These are phyloP conservation scores for Pseudocercospora eumusae DNA, from an alignment of 2,329 filamentous ascomycete species.

Conservation along the genomic window DNA sequence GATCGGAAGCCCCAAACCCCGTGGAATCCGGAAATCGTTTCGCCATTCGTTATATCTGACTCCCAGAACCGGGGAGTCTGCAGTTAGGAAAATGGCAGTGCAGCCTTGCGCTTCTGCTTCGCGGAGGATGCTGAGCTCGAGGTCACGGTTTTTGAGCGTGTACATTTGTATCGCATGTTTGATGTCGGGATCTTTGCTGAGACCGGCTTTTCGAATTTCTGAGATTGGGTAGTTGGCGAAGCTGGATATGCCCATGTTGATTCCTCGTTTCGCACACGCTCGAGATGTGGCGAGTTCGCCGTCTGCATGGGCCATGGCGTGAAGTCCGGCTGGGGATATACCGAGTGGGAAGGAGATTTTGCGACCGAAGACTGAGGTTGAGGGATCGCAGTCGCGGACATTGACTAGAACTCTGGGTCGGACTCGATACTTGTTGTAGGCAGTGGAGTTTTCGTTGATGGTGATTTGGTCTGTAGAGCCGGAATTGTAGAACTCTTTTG, in stretches of 20 bases:
- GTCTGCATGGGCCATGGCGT: constrained; percentile 53
- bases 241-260: constrained; percentile 53
- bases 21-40: constrained; percentile 50
- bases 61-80: constrained; percentile 58
- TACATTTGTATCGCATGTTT: constrained; percentile 59
- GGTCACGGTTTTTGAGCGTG: constrained; percentile 54
- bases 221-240: constrained; percentile 51
- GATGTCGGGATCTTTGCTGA: constrained; percentile 41
- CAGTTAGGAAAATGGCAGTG: constrained; percentile 57
- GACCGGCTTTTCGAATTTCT: constrained; percentile 46
- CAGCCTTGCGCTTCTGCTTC: constrained; percentile 46
- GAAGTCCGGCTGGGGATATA: constrained; percentile 55
- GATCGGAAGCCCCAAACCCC: constrained; percentile 30
- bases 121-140: constrained; percentile 44
- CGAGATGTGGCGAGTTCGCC: constrained; percentile 54
- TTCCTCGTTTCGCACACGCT: constrained; percentile 47
- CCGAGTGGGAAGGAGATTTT: constrained; percentile 52
- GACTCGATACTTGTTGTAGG: constrained; percentile 50
- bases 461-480: constrained; percentile 57
- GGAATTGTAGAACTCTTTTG: constrained; percentile 59
- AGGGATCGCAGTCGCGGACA: constrained; percentile 43
- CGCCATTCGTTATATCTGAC: constrained; percentile 56
- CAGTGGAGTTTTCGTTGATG: constrained; percentile 55
- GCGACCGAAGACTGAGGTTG: constrained; percentile 49
- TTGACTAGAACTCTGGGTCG: constrained; percentile 42